Evolutionary conservation across 2,329 filamentous ascomycete genomes (phyloP).

Genomic region (Nemania sp.): DNA sequence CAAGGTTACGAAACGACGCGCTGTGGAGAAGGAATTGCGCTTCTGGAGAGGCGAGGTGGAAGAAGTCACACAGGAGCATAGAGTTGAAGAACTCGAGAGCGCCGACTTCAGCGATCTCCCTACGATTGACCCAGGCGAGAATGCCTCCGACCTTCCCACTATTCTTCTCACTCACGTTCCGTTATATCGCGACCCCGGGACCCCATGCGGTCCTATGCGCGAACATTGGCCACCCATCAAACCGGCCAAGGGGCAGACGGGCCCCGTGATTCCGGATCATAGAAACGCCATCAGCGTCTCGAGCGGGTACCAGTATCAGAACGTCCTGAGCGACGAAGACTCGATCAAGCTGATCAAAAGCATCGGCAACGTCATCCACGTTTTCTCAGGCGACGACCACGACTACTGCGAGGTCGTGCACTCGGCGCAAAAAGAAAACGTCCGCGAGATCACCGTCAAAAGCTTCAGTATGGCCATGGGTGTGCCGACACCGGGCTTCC

Average conservation of each 20-base stretch:
- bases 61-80: slow-evolving; percentile 68
- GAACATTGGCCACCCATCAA: slow-evolving; percentile 83
- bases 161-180: slow-evolving; percentile 93
- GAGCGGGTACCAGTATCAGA: slow-evolving; percentile 94
- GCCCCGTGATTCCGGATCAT: slow-evolving; percentile 70
- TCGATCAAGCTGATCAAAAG: slow-evolving; percentile 81
- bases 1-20: slow-evolving; percentile 72
- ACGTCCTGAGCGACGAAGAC: slow-evolving; percentile 83
- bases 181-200: slow-evolving; percentile 82
- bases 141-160: slow-evolving; percentile 78
- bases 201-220: slow-evolving; percentile 86
- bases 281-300: slow-evolving; percentile 82
- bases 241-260: slow-evolving; percentile 68
- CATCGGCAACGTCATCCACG: slow-evolving; percentile 83
- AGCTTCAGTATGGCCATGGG: slow-evolving; percentile 97
- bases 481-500: slow-evolving; percentile 85
- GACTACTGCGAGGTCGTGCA: slow-evolving; percentile 96
- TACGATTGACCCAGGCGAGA: slow-evolving; percentile 57
- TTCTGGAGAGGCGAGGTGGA: slow-evolving; percentile 71
- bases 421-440: slow-evolving; percentile 72
- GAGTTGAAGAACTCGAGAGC: slow-evolving; percentile 68
- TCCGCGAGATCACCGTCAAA: slow-evolving; percentile 93
- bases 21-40: slow-evolving; percentile 75
- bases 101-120: slow-evolving; percentile 57
- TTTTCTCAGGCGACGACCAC: slow-evolving; percentile 97